These are phyloP conservation scores for Cyanodermella asteris DNA, from an alignment of 2,329 filamentous ascomycete species.

Conservation along the genomic window DNA sequence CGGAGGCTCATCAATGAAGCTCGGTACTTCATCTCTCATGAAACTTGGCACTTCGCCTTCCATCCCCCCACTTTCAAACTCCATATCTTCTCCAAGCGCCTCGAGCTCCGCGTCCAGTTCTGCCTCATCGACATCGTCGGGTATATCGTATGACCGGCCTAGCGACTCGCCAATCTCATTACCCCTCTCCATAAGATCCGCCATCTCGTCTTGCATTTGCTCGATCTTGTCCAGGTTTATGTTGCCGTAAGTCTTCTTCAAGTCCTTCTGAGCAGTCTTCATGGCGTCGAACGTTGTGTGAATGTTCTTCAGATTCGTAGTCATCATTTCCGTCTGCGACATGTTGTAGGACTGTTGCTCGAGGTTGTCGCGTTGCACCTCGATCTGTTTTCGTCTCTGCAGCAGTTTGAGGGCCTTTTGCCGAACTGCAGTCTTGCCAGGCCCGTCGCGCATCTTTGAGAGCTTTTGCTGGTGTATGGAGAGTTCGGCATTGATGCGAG, in stretches of 20 bases:
- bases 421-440: constrained; percentile 78
- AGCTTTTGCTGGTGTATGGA: constrained; percentile 72
- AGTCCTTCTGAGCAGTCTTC: constrained; percentile 85
- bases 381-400: constrained; percentile 83
- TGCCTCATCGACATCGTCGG: constrained; percentile 89
- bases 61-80: constrained; percentile 45
- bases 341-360: constrained; percentile 96
- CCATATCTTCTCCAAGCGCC: constrained; percentile 81
- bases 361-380: constrained; percentile 79
- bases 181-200: constrained; percentile 86
- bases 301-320: constrained; percentile 93
- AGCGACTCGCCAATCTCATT: constrained; percentile 97
- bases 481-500: constrained; percentile 77
- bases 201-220: constrained; percentile 96
- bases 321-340: constrained; percentile 96
- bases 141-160: constrained; percentile 74
- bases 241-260: constrained; percentile 88
- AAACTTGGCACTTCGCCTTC: constrained; percentile 54
- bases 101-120: constrained; percentile 93
- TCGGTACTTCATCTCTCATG: constrained; percentile 65
- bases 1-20: constrained; percentile 85
- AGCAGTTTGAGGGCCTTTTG: constrained; percentile 88
- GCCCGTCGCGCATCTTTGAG: constrained; percentile 81
- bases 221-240: constrained; percentile 96
- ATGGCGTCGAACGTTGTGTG: constrained; percentile 97